phyloP scores from a whole-genome alignment of 2,329 filamentous ascomycete genomes.

The Didymella exigua region DNA sequence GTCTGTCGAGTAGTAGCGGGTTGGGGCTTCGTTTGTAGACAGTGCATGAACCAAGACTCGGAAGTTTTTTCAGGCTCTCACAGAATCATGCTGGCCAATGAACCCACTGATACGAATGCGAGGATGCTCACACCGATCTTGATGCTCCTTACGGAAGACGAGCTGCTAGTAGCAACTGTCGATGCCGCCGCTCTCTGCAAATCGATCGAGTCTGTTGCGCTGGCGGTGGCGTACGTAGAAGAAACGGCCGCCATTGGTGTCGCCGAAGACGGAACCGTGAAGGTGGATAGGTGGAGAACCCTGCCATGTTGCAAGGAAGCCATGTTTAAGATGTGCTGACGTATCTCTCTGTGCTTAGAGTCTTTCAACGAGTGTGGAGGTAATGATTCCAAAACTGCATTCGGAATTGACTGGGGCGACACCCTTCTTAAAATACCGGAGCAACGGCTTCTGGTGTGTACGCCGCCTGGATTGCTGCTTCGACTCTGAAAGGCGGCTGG shows the following conservation, averaged over 20 bases:
- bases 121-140: neutral
- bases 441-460: neutral
- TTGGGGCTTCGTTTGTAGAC: neutral
- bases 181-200: neutral
- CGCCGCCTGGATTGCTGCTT: neutral
- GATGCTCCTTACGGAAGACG: neutral
- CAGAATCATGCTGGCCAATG: neutral
- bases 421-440: neutral
- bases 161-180: neutral
- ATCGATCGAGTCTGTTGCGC: neutral
- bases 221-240: neutral
- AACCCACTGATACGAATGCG: neutral
- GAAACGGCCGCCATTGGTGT: neutral
- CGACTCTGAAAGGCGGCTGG: neutral
- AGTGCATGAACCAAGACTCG: neutral
- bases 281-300: neutral
- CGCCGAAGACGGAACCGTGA: neutral
- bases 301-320: neutral
- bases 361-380: no score
- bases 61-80: neutral
- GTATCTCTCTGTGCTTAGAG: neutral
- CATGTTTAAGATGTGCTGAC: neutral
- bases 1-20: conserved; percentile 5
- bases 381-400: neutral
- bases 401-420: neutral